Conservation (phyloP, 139 green algal species). For the Astrephomene gubernaculifera region DNA sequence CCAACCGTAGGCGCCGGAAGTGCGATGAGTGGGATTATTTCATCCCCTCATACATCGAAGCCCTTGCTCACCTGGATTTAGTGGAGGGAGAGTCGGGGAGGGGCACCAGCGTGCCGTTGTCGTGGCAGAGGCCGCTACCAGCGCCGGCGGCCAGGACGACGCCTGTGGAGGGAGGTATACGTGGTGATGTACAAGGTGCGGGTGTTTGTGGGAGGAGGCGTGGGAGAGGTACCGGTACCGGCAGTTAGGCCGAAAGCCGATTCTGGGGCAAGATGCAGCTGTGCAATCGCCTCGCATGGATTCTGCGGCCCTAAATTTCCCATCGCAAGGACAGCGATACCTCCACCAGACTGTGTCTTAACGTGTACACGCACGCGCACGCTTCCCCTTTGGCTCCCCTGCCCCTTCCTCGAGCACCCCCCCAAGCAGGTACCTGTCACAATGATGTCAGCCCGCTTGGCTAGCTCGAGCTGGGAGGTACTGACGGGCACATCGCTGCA, state of each 20-base stretch:
- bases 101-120: conserved; percentile 33
- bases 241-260: background rate
- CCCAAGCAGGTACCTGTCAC: conserved; percentile 13
- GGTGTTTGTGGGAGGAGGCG: background rate
- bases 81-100: background rate
- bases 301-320: background rate
- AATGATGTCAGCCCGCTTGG: conserved; percentile 5
- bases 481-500: conserved; percentile 15
- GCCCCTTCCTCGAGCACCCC: too few species aligned
- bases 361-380: background rate
- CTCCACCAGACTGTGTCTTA: background rate
- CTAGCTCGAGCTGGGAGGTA: conserved; percentile 18
- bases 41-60: too few species aligned
- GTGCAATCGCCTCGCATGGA: background rate
- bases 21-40: too few species aligned
- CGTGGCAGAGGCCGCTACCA: background rate
- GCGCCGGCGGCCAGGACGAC: conserved; percentile 29
- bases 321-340: background rate
- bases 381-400: background rate
- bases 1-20: too few species aligned
- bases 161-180: background rate
- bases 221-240: background rate
- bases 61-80: too few species aligned
- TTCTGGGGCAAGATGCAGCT: too few species aligned
- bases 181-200: background rate